Evolutionary conservation across 2,329 filamentous ascomycete genomes (phyloP), one percentile per base, ranked within the genome.

Genomic region (Hymenoscyphus salicellus): DNA sequence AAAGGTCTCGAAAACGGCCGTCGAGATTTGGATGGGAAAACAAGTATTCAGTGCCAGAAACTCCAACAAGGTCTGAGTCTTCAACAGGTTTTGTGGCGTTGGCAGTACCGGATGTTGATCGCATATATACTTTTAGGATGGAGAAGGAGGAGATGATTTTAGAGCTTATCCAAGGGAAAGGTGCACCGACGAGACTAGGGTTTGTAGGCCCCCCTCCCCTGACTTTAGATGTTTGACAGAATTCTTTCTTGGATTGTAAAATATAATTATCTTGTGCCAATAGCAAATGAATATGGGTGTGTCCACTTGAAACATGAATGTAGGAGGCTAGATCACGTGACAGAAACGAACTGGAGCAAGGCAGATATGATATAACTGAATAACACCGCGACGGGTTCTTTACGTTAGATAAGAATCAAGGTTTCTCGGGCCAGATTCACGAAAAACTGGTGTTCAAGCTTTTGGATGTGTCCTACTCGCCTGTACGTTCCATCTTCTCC

Each of bases 71-170:
- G 11, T 23, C 26, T 28, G 26, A 10, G 16, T 30, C 20, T 17
- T n/a, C 52, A 16, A 10, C 52, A 1, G 2, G 10, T 17, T 55
- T 55, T n/a, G 52, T 32, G 6, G 52, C 26, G 6, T 32, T 55
- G 16, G 52, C 52, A 0, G 17, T 17, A 14, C 26, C 52, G 16
- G 26, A 30, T 28, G 28, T 23, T 32, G 28, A 32, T 30, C 23
- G 26, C 26, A 55, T 55, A 7, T 55, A 55, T 32, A 17, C 26
- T 32, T 55, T 55, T 32, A 3, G 52, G 23, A 55, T 55, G 3
- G 52, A 55, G 23, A 55, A 55, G 23, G 52, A 55, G 23, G 17
- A 55, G 11, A 55, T 55, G 52, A 55, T 55, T 32, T 32, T 55
- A 28, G 52, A 55, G 14, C 26, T 55, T 8, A 55, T 55, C 16